Evolutionary conservation across 805 yeast genomes (phyloP), one percentile per base, ranked within the genome.

Genomic region (Yarrowia sp.): DNA sequence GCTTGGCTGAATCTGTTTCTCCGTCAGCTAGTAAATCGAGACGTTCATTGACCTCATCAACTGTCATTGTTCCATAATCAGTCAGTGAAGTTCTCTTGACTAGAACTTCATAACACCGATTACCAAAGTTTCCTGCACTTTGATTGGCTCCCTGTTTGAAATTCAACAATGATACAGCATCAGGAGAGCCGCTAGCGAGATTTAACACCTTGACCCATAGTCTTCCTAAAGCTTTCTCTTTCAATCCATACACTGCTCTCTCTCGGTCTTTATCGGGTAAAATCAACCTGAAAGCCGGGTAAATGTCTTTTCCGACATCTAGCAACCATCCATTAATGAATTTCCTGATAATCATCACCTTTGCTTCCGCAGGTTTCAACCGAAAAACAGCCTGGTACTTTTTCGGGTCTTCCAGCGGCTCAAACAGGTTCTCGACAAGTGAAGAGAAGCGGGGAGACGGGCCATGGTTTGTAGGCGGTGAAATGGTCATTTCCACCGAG

Each of bases 171-270:
- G 78, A 76, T 50, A 76, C 77, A 50, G 86, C 88, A 65, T 90
- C 91, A 1, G 79, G 80, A 8, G 92, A 84, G 7, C 82, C 82
- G 53, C 82, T 81, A 1, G 88, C 84, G 8, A 92, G 77, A 47
- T 81, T 82, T 62, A 87, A 77, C 45, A 87, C 80, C 67, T 82
- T 78, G 50, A 82, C 22, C 67, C 50, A 45, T 76, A 74, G 10
- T 77, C 74, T 77, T 0, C 87, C 88, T 38, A 92, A 73, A 0
- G 84, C 80, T 17, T 78, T 77, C 67, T 92, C 96, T 71, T 84
- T 86, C 44, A 90, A 77, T 67, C 84, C 80, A 73, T 86, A 90
- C 45, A 81, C 74, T 45, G 77, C 71, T 8, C 92, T 76, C 31
- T 75, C 75, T 18, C 80, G 76, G 69, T 90, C 96, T 61, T 84